Percentiles rank a stretch among this genome's conserved stretches.
These are phyloP conservation scores for Mycogone perniciosa DNA, from an alignment of 2,329 filamentous ascomycete species.

Conservation along the genomic window DNA sequence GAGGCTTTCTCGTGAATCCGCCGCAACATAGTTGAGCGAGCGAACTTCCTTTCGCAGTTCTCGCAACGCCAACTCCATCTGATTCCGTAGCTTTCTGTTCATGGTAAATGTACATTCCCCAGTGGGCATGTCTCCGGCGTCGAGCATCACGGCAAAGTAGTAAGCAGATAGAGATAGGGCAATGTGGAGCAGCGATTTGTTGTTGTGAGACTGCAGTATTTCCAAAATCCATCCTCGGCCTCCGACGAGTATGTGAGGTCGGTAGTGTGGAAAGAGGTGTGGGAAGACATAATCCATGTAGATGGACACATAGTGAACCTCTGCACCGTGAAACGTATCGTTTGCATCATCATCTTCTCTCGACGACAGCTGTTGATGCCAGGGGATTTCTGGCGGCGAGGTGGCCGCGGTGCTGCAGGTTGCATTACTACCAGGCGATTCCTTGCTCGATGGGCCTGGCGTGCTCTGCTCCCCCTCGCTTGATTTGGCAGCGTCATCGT, in stretches of 20 bases:
- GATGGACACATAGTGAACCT: slow-evolving; percentile 45
- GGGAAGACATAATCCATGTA: slow-evolving; percentile 59
- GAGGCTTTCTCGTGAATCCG: slow-evolving; percentile 23
- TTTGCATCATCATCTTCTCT: slow-evolving; percentile 18
- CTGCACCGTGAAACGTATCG: slow-evolving; percentile 21
- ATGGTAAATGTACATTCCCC: slow-evolving; percentile 30
- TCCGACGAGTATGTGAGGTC: slow-evolving; percentile 47
- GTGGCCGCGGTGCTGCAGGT: slow-evolving; percentile 14
- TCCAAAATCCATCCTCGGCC: slow-evolving; percentile 56
- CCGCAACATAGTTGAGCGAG: slow-evolving; percentile 27
- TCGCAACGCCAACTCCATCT: slow-evolving; percentile 38
- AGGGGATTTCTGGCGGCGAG: slow-evolving; percentile 28
- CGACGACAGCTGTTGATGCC: slow-evolving; percentile 25
- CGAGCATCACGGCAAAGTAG: slow-evolving; percentile 45
- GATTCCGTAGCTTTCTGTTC: slow-evolving; percentile 35
- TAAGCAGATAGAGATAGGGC: slow-evolving; percentile 51
- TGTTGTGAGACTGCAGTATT: slow-evolving; percentile 46
- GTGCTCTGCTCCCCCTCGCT: slow-evolving; percentile 4
- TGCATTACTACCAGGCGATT: slow-evolving; percentile 12
- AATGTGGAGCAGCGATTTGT: slow-evolving; percentile 52
- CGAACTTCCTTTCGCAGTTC: slow-evolving; percentile 39
- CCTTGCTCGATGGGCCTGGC: slow-evolving; percentile 9
- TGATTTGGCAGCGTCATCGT: neutral
- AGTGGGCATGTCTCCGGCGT: slow-evolving; percentile 26
- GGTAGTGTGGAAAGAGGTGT: slow-evolving; percentile 58